Conservation (phyloP, 805 yeast genomes). For the Hyphopichia homilentoma region DNA sequence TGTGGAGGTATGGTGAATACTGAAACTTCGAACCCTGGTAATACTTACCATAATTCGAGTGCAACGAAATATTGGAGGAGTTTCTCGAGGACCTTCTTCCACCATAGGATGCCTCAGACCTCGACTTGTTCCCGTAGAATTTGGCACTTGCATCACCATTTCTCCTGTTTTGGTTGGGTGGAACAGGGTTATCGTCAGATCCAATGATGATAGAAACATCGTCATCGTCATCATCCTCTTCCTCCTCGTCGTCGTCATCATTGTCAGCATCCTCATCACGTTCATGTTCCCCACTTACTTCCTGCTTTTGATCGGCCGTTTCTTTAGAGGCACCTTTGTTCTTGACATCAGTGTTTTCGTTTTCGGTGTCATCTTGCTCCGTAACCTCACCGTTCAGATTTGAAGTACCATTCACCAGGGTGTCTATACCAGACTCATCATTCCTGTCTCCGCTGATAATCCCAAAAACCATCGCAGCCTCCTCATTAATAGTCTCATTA, state of each 20-base stretch:
- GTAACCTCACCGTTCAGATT: constrained; percentile 2
- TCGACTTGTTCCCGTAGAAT: too few species aligned
- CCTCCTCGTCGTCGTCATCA: constrained; percentile 22
- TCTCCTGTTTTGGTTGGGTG: too few species aligned
- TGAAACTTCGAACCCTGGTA: constrained; percentile 5
- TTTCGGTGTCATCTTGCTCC: constrained; percentile 5
- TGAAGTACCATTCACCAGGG: background rate
- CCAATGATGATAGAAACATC: constrained; percentile 37
- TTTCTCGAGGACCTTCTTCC: constrained; percentile 12
- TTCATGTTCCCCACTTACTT: background rate
- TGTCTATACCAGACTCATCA: background rate
- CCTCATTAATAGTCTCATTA: constrained; percentile 29
- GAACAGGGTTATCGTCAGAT: constrained; percentile 30
- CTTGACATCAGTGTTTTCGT: constrained; percentile 1
- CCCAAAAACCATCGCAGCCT: constrained; percentile 44
- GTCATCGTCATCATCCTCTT: constrained; percentile 33
- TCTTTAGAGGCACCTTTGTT: constrained; percentile 3
- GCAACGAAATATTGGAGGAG: constrained; percentile 16
- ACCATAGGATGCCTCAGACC: background rate
- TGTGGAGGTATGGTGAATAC: constrained; percentile 10
- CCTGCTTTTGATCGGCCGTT: too few species aligned
- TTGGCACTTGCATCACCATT: too few species aligned
- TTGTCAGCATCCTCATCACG: constrained; percentile 10
- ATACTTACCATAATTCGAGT: constrained; percentile 7
- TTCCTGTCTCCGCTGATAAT: constrained; percentile 23